Conservation (phyloP, 164 flowering plant genomes). For the Annona squamosa region DNA sequence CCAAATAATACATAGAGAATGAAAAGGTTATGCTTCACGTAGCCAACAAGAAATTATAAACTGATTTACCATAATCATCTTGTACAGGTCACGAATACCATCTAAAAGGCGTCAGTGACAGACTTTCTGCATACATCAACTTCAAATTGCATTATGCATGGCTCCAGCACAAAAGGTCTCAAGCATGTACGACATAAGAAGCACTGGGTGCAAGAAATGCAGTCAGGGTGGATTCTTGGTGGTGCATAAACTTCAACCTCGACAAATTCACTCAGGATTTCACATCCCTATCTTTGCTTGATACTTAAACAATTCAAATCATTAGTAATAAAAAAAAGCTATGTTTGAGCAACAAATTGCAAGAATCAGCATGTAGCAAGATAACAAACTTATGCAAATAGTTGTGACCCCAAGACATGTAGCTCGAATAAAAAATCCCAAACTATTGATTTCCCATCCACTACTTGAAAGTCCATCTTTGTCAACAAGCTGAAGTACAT, state of each 20-base stretch:
- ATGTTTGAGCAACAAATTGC: neutral
- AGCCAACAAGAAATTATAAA: neutral
- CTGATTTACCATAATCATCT: too few species aligned
- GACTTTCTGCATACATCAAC: neutral
- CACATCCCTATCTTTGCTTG: slow-evolving; percentile 63
- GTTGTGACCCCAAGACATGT: slow-evolving; percentile 60
- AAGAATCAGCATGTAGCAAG: neutral
- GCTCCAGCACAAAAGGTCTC: neutral
- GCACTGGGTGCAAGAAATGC: slow-evolving; percentile 87
- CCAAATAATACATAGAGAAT: neutral
- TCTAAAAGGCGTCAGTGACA: neutral
- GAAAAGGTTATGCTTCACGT: neutral
- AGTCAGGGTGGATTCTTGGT: slow-evolving; percentile 54
- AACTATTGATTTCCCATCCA: slow-evolving; percentile 20
- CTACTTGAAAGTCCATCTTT: slow-evolving; percentile 23
- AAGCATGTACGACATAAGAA: slow-evolving; percentile 56
- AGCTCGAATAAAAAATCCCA: slow-evolving; percentile 49
- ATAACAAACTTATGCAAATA: slow-evolving; percentile 51
- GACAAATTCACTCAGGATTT: slow-evolving; percentile 56
- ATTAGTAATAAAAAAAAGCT: neutral
- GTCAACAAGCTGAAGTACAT: slow-evolving; percentile 45
- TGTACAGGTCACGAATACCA: neutral
- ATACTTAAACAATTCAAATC: slow-evolving; percentile 39
- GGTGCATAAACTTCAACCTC: slow-evolving; percentile 84
- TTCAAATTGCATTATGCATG: neutral